A percentile compares a stretch with the other conserved stretches of the same genome.
These are phyloP conservation scores for Rheum nobile DNA, from an alignment of 148 eudicot species.

Conservation along the genomic window DNA sequence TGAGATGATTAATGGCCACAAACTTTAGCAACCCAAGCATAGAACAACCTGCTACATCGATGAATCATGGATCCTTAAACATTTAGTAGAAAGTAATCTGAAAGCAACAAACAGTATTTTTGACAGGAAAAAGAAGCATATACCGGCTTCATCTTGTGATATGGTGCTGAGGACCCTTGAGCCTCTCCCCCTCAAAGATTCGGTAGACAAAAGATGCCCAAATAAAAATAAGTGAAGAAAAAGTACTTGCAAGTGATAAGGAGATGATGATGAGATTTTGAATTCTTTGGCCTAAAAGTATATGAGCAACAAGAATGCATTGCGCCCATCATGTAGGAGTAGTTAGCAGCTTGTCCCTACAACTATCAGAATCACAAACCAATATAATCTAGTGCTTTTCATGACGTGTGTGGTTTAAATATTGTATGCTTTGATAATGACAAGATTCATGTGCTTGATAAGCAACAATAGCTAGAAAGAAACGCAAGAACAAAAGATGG, in stretches of 20 bases:
- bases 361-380: background rate
- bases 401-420: background rate
- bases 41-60: too few species aligned
- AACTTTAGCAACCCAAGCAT: too few species aligned
- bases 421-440: conserved; percentile 1
- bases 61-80: too few species aligned
- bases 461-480: background rate
- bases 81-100: too few species aligned
- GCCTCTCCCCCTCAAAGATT: too few species aligned
- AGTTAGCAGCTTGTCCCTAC: conserved; percentile 1
- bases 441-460: background rate
- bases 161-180: too few species aligned
- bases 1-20: too few species aligned
- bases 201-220: too few species aligned
- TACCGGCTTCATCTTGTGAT: too few species aligned
- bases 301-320: background rate
- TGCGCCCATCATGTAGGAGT: background rate
- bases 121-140: too few species aligned
- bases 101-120: too few species aligned
- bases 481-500: background rate
- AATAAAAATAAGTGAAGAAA: background rate
- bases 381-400: background rate
- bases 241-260: background rate
- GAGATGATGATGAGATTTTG: background rate
- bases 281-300: conserved; percentile 2